Evolutionary conservation across 441 rosid species (phyloP).

Genomic region (Arabidopsis lyrata): DNA sequence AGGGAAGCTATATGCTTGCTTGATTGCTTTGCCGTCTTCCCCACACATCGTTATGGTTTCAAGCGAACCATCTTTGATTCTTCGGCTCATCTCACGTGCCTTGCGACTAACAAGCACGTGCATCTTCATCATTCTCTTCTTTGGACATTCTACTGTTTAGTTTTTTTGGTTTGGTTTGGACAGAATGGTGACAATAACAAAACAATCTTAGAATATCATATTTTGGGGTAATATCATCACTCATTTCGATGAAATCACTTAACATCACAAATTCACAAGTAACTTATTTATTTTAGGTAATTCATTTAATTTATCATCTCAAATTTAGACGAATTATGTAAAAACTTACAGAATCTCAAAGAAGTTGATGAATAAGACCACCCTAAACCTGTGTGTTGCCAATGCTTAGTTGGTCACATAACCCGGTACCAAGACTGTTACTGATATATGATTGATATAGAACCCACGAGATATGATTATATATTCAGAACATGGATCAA

Average conservation of each 20-base stretch:
- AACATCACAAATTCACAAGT: no score
- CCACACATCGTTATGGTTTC: slow-evolving; percentile 12
- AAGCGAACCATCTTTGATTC: slow-evolving; percentile 27
- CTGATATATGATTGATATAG: neutral
- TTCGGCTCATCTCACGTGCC: slow-evolving; percentile 38
- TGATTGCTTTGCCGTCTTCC: slow-evolving; percentile 18
- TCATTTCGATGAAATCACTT: no score
- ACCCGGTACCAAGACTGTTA: no score
- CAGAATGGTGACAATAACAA: neutral
- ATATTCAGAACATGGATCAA: neutral
- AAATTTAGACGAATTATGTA: no score
- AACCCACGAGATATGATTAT: neutral
- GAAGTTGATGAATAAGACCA: neutral
- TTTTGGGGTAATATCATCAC: neutral
- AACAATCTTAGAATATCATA: neutral
- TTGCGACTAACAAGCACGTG: slow-evolving; percentile 28
- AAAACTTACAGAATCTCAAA: neutral
- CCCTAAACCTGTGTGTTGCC: neutral
- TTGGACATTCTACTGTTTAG: neutral
- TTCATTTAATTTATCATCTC: no score
- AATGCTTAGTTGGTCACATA: no score
- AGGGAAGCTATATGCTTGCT: slow-evolving; percentile 22
- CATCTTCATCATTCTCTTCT: neutral
- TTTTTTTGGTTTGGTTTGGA: neutral
- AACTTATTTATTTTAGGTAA: no score